A percentile compares a stretch with the other conserved stretches of the same genome.
phyloP scores from a whole-genome alignment of 2,329 filamentous ascomycete species.

The Nigrospora oryzae region DNA sequence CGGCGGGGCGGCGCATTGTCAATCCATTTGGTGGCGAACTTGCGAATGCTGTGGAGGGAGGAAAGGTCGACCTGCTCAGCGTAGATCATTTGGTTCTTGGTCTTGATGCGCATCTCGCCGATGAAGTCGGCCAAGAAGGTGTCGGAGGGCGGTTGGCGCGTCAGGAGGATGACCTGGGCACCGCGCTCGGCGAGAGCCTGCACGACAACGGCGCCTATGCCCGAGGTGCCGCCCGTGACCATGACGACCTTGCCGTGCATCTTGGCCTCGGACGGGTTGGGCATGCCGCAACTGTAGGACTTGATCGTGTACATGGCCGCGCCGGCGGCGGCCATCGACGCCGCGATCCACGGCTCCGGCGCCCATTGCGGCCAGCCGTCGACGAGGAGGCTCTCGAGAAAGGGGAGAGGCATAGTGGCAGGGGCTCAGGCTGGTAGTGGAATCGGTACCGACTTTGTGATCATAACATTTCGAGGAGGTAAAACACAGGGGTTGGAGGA shows the following conservation, averaged over 20 bases:
- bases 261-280: slow-evolving; percentile 66
- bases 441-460: no score
- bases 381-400: slow-evolving; percentile 35
- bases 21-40: slow-evolving; percentile 96
- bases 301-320: slow-evolving; percentile 46
- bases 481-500: no score
- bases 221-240: slow-evolving; percentile 90
- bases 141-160: slow-evolving; percentile 71
- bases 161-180: slow-evolving; percentile 85
- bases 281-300: slow-evolving; percentile 66
- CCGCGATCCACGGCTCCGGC: slow-evolving; percentile 32
- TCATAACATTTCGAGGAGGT: no score
- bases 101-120: slow-evolving; percentile 70
- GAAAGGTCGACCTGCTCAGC: slow-evolving; percentile 89
- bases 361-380: slow-evolving; percentile 43
- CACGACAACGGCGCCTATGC: slow-evolving; percentile 74
- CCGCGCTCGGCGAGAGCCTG: slow-evolving; percentile 70
- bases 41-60: slow-evolving; percentile 81
- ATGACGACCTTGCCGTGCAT: slow-evolving; percentile 94
- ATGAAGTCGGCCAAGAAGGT: slow-evolving; percentile 90
- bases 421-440: background rate
- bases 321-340: slow-evolving; percentile 27
- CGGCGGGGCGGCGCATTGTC: slow-evolving; percentile 86
- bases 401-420: slow-evolving; percentile 41
- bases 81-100: slow-evolving; percentile 82